phyloP scores from a whole-genome alignment of 805 yeast species.

The Metschnikowia corniflorae region DNA sequence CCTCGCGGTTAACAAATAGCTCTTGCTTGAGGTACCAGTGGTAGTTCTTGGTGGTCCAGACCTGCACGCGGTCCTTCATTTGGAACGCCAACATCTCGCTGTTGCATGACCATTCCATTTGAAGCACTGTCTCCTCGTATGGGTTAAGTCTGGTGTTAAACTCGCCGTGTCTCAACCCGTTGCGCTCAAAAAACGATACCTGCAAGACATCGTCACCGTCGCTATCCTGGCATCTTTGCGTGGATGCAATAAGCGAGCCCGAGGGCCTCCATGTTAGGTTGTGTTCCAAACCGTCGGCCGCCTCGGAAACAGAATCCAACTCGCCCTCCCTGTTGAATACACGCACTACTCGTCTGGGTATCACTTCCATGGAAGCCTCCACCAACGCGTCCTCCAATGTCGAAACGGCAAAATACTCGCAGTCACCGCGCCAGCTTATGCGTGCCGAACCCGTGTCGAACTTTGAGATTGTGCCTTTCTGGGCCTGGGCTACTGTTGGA shows the following conservation, averaged over 20 bases:
- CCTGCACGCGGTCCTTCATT: slow-evolving; percentile 58
- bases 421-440: slow-evolving; percentile 95
- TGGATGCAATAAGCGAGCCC: slow-evolving; percentile 80
- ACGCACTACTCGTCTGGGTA: slow-evolving; percentile 70
- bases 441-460: slow-evolving; percentile 48
- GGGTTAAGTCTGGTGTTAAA: slow-evolving; percentile 65
- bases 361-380: slow-evolving; percentile 34
- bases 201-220: slow-evolving; percentile 47
- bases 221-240: slow-evolving; percentile 61
- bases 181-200: slow-evolving; percentile 83
- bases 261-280: slow-evolving; percentile 85
- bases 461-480: slow-evolving; percentile 58
- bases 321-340: slow-evolving; percentile 78
- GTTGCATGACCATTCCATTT: slow-evolving; percentile 74
- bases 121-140: slow-evolving; percentile 40
- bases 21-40: slow-evolving; percentile 95
- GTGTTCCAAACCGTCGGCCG: slow-evolving; percentile 78
- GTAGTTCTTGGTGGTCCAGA: slow-evolving; percentile 91
- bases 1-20: slow-evolving; percentile 33
- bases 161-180: slow-evolving; percentile 89
- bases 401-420: slow-evolving; percentile 73
- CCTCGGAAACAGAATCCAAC: slow-evolving; percentile 80
- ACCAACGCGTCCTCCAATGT: slow-evolving; percentile 51
- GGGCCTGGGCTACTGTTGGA: slow-evolving; percentile 80
- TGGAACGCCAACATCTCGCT: slow-evolving; percentile 76